Base-by-base conservation (phyloP, 371 early-diverging fungal genomes). In the Lichtheimia ramosa region DNA sequence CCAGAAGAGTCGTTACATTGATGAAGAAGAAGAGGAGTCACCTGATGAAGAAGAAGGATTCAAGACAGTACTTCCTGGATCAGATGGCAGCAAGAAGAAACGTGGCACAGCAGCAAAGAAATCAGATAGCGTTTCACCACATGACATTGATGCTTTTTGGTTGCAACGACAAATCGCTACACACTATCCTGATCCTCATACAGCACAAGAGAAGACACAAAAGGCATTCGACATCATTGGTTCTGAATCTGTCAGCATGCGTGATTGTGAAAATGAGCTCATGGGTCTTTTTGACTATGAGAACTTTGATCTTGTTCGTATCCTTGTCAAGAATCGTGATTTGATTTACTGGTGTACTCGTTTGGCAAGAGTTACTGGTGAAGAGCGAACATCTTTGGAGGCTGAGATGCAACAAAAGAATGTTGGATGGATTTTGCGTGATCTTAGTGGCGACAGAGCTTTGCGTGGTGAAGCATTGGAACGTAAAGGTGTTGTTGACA, bases 101-200 rank as follows among this genome's bases (percentile, higher is more conserved):
- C 52, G 56, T 4, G 53, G 58, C 50, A 56, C 66, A 24, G 48
- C 66, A 34, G 48, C 63, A 34, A 54, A 74, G 57, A 64, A 63
- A 18, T 64, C 71, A 4, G 79, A 76, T 40, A 61, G 53, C 21
- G 64, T 88, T 41, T 58, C 70, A 24, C 86, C 93, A 7, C 93
- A 95, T 70, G 92, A 93, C 56, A 84, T 98, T 62, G 97, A 97
- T 72, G 95, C 97, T 4, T 96, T 96, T 73, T 98, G 96, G 96
- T 82, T 96, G n/a, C 97, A 97, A 70, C 90, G 97, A 41, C 83
- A 87, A 53, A 82, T 98, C 23, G 81, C 90, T 24, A 70, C 83
- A 20, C 84, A 88, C 58, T 95, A 92, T 70, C 63, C 87, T 34
- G 98, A 97, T 72, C 89, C 95, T 1, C 89, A 88, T 55, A 81